phyloP scores from a whole-genome alignment of 2,329 filamentous ascomycete species.

The Aspergillus sergii region DNA sequence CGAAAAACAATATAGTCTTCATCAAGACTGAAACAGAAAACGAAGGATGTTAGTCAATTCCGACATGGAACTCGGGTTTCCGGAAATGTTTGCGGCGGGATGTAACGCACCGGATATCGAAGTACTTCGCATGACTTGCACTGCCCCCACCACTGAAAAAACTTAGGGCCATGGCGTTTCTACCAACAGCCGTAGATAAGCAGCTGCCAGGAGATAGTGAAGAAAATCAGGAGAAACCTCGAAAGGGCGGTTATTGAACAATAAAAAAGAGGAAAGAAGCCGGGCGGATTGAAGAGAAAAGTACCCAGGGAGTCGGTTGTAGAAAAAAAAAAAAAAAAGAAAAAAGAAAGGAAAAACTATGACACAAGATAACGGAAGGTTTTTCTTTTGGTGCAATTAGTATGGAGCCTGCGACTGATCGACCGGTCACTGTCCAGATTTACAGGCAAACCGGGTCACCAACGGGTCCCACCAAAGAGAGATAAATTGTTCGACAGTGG shows the following conservation, averaged over 20 bases:
- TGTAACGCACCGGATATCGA: conserved; percentile 49
- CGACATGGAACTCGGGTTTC: conserved; percentile 10
- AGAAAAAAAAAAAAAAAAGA: conserved; percentile 6
- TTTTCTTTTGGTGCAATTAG: conserved; percentile 20
- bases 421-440: conserved; percentile 43
- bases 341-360: conserved; percentile 17
- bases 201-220: conserved; percentile 18
- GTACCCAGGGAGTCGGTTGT: background rate
- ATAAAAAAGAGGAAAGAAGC: background rate
- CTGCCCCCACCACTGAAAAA: conserved; percentile 47
- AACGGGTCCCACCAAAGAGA: conserved; percentile 34
- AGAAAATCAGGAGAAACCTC: background rate
- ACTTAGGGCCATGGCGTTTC: conserved; percentile 46
- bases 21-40: conserved; percentile 60
- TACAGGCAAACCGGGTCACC: conserved; percentile 51
- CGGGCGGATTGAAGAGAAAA: conserved; percentile 3
- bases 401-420: conserved; percentile 30
- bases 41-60: conserved; percentile 21
- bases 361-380: conserved; percentile 22
- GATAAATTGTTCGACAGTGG: conserved; percentile 16
- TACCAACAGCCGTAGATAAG: conserved; percentile 24
- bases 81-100: conserved; percentile 16
- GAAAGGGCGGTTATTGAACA: conserved; percentile 1
- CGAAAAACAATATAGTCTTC: conserved; percentile 79
- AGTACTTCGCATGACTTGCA: conserved; percentile 51